These are phyloP conservation scores for Thalassiosira mediterranea DNA, from an alignment of 352 stramenopile species.

Conservation along the genomic window DNA sequence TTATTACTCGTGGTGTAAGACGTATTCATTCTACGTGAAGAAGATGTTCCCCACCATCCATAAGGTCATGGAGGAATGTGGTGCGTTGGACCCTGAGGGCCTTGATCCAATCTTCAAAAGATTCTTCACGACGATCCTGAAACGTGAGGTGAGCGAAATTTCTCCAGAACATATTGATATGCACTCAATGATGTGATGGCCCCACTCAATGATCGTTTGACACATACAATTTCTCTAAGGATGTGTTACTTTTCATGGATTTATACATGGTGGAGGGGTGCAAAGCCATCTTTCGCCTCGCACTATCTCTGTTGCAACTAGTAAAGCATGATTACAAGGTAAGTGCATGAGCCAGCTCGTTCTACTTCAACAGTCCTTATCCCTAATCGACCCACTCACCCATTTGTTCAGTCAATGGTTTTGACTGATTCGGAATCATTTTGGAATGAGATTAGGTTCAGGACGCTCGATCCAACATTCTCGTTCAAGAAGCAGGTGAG, in stretches of 20 bases:
- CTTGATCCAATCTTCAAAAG: constrained; percentile 71
- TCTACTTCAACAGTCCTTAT: too few species aligned
- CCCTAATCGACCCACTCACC: constrained; percentile 56
- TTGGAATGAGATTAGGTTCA: constrained; percentile 34
- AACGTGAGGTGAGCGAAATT: constrained; percentile 33
- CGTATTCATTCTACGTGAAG: constrained; percentile 67
- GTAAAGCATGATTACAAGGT: too few species aligned
- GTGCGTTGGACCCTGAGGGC: constrained; percentile 47
- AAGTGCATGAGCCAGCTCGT: too few species aligned
- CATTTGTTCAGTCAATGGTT: constrained; percentile 41
- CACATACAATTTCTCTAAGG: too few species aligned
- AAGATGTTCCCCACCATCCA: constrained; percentile 49
- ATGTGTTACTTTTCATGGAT: constrained; percentile 77
- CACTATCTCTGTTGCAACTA: constrained; percentile 62
- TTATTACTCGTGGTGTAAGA: constrained; percentile 62
- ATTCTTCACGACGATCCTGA: constrained; percentile 71
- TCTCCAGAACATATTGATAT: too few species aligned
- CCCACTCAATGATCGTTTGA: too few species aligned
- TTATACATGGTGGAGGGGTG: constrained; percentile 77
- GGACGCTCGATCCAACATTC: constrained; percentile 25
- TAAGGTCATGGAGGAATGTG: constrained; percentile 36
- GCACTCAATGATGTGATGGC: too few species aligned
- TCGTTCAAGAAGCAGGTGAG: constrained; percentile 28
- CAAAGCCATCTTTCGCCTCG: constrained; percentile 77
- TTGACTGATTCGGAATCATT: constrained; percentile 29